Conservation (phyloP, 2,329 filamentous ascomycete species). For the Cladosporium sp. region DNA sequence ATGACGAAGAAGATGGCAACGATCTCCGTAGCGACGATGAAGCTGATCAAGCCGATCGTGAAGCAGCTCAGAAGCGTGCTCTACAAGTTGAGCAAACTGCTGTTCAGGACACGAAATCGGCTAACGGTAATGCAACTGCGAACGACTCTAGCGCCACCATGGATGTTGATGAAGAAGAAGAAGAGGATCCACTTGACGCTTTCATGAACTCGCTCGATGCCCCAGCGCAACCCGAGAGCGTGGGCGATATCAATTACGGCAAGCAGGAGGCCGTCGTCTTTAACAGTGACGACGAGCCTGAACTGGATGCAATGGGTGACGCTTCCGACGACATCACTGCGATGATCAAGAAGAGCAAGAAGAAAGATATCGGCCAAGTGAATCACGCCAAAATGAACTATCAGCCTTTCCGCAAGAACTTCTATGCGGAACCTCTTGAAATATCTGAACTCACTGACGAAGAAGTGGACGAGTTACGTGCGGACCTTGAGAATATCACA, state of each 20-base stretch:
- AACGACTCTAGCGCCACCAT: conserved; percentile 17
- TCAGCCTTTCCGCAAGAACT: conserved; percentile 83
- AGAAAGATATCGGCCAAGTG: conserved; percentile 87
- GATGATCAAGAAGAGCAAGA: conserved; percentile 68
- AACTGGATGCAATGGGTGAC: conserved; percentile 59
- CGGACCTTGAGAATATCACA: conserved; percentile 94
- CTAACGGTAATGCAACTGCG: conserved; percentile 2
- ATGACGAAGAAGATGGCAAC: conserved; percentile 53
- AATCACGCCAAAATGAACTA: conserved; percentile 86
- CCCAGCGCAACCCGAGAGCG: conserved; percentile 32
- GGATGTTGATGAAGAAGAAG: conserved; percentile 48
- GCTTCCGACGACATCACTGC: conserved; percentile 62
- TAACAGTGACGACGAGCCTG: conserved; percentile 74
- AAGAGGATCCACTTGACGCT: conserved; percentile 88
- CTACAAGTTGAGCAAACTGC: conserved; percentile 38
- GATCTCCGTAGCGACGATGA: conserved; percentile 84
- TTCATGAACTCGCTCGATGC: conserved; percentile 77
- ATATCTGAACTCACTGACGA: conserved; percentile 77
- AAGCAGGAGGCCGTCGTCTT: conserved; percentile 73
- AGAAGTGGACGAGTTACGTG: conserved; percentile 73
- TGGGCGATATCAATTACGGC: conserved; percentile 40
- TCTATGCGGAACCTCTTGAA: conserved; percentile 88
- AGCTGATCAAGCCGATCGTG: conserved; percentile 76
- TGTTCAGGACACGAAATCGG: neutral
- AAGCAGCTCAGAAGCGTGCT: conserved; percentile 74